Conservation (phyloP, 2,329 filamentous ascomycete genomes). For the Aschersonia sp. region DNA sequence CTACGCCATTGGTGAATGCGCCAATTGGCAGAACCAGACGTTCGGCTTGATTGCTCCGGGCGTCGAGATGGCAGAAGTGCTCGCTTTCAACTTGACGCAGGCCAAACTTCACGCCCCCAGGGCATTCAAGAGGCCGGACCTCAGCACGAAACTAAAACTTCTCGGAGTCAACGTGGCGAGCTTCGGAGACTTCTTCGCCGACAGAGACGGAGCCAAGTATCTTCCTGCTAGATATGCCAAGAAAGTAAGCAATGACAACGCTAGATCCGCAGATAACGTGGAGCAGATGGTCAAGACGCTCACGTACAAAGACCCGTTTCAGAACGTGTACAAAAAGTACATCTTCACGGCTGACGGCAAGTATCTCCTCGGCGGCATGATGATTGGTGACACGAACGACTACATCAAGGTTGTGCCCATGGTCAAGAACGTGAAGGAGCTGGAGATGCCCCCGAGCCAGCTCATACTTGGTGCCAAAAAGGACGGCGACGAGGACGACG, state of each 20-base stretch:
- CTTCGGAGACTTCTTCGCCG: slow-evolving; percentile 88
- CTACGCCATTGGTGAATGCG: slow-evolving; percentile 84
- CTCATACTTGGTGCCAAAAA: slow-evolving; percentile 70
- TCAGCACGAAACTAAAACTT: slow-evolving; percentile 85
- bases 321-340: slow-evolving; percentile 86
- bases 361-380: slow-evolving; percentile 87
- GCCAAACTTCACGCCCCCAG: slow-evolving; percentile 56
- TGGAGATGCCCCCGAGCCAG: slow-evolving; percentile 66
- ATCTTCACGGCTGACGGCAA: slow-evolving; percentile 82
- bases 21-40: slow-evolving; percentile 75
- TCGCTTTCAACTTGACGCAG: slow-evolving; percentile 82
- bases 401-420: slow-evolving; percentile 81
- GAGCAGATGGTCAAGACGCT: slow-evolving; percentile 53
- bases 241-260: slow-evolving; percentile 7
- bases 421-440: slow-evolving; percentile 67
- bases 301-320: slow-evolving; percentile 80
- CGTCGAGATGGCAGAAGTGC: slow-evolving; percentile 83
- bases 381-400: slow-evolving; percentile 86
- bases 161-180: slow-evolving; percentile 83
- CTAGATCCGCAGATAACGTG: not conserved
- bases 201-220: slow-evolving; percentile 65
- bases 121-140: slow-evolving; percentile 65
- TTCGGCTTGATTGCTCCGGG: slow-evolving; percentile 83
- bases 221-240: slow-evolving; percentile 45
- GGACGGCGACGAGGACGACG: slow-evolving; percentile 52